phyloP scores from a whole-genome alignment of 306 rosid species.

The Begonia peltatifolia region DNA sequence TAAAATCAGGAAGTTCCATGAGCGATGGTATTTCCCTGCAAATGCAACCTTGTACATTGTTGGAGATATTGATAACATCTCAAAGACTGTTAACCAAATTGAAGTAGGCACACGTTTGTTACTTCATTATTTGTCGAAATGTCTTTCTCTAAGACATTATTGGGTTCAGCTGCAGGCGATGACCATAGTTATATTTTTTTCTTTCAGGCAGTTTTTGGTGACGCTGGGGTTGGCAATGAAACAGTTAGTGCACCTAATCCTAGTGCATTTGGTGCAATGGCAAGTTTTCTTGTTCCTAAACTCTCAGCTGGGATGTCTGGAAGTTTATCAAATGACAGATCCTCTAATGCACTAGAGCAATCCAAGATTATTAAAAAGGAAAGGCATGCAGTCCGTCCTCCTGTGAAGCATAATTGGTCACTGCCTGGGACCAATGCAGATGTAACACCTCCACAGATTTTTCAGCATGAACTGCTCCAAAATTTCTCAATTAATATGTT shows the following conservation, averaged over 20 bases:
- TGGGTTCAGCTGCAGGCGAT: conserved; percentile 12
- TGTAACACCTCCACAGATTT: conserved; percentile 73
- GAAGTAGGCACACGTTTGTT: conserved; percentile 41
- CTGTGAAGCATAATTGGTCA: conserved; percentile 92
- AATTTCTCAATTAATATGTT: conserved; percentile 90
- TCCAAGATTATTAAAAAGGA: conserved; percentile 55
- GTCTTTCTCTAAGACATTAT: conserved; percentile 1
- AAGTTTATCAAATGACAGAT: conserved; percentile 50
- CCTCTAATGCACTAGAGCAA: conserved; percentile 54
- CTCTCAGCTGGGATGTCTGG: conserved; percentile 73
- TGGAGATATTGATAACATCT: conserved; percentile 81
- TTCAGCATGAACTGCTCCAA: conserved; percentile 92
- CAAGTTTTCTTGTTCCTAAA: conserved; percentile 96
- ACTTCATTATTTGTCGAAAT: conserved; percentile 9
- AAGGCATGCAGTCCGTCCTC: conserved; percentile 84
- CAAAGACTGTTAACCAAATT: conserved; percentile 67
- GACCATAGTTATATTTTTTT: conserved; percentile 10
- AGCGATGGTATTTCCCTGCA: conserved; percentile 99
- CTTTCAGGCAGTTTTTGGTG: conserved; percentile 76
- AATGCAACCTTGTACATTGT: conserved; percentile 94
- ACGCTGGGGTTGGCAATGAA: conserved; percentile 57
- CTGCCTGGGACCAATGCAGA: conserved; percentile 51
- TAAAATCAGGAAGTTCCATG: conserved; percentile 93
- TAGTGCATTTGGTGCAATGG: conserved; percentile 93
- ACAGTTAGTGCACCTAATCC: conserved; percentile 53